Evolutionary conservation across 441 rosid species (phyloP).

Genomic region (Eruca vesicaria): DNA sequence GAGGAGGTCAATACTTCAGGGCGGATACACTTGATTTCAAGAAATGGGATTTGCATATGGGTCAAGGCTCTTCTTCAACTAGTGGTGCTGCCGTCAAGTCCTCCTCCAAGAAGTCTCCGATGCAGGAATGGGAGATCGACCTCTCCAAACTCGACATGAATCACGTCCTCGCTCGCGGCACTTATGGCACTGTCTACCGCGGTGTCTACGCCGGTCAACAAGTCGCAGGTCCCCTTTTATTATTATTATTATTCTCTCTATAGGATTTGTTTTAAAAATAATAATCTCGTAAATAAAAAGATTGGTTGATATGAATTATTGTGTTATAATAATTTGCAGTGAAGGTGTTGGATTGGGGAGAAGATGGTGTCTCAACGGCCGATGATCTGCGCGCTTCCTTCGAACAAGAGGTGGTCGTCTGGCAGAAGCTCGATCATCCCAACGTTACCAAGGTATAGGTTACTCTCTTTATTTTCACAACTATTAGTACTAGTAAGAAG

Average conservation of each 20-base stretch:
- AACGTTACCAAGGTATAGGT: constrained; percentile 74
- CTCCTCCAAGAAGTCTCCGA: not conserved
- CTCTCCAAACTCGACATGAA: constrained; percentile 56
- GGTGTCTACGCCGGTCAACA: constrained; percentile 65
- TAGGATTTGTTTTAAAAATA: no score
- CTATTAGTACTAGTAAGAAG: not conserved
- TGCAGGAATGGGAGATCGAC: constrained; percentile 77
- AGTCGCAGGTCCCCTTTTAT: constrained; percentile 51
- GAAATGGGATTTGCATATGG: constrained; percentile 64
- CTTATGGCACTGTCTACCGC: constrained; percentile 68
- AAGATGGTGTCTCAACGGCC: constrained; percentile 62
- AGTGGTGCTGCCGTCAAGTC: constrained; percentile 41
- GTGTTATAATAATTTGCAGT: constrained; percentile 32
- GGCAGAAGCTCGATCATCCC: constrained; percentile 80
- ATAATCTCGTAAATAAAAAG: not conserved
- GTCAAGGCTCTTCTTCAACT: constrained; percentile 35
- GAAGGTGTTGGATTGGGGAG: constrained; percentile 74
- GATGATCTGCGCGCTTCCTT: constrained; percentile 60
- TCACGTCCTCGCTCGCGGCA: constrained; percentile 60
- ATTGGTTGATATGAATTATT: not conserved
- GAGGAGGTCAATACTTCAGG: constrained; percentile 31
- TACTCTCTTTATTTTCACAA: no score
- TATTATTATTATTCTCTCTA: no score
- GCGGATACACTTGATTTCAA: constrained; percentile 58
- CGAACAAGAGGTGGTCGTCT: constrained; percentile 73